These are phyloP conservation scores for Globisporangium lucens DNA, from an alignment of 352 stramenopile species.

Conservation along the genomic window DNA sequence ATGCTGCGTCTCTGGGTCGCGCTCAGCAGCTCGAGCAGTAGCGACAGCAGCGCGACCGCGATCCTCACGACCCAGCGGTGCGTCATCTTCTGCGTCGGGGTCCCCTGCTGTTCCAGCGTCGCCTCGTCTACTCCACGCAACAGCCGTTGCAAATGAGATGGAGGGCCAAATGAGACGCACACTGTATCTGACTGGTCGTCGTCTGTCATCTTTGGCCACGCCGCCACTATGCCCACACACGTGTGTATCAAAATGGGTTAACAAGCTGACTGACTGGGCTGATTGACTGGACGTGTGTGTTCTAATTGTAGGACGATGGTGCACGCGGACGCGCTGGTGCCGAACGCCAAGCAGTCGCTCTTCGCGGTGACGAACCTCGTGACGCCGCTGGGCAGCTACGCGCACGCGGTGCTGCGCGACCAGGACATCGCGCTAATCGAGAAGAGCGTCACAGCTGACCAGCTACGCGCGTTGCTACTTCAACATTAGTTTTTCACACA, in stretches of 20 bases:
- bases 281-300: neutral
- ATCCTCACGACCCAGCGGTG: conserved; percentile 56
- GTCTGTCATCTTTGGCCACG: neutral
- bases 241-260: no score
- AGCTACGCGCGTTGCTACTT: conserved; percentile 28
- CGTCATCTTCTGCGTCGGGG: neutral
- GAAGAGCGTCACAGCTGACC: conserved; percentile 21
- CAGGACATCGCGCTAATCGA: conserved; percentile 53
- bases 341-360: conserved; percentile 67
- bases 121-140: neutral
- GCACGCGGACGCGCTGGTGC: conserved; percentile 29
- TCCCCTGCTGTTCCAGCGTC: neutral
- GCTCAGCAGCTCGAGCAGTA: conserved; percentile 17
- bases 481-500: neutral
- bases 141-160: neutral
- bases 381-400: conserved; percentile 67
- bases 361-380: conserved; percentile 51
- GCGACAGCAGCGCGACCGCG: conserved; percentile 19
- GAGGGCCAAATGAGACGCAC: neutral
- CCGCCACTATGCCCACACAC: neutral
- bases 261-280: neutral
- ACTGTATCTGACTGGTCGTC: conserved; percentile 5
- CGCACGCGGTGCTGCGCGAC: conserved; percentile 52
- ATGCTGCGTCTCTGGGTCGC: conserved; percentile 60
- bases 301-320: conserved; percentile 39